A percentile compares a stretch with the other conserved stretches of the same genome.
Evolutionary conservation across 2,329 filamentous ascomycete species (phyloP).

Genomic region (Periglandula ipomoeae): DNA sequence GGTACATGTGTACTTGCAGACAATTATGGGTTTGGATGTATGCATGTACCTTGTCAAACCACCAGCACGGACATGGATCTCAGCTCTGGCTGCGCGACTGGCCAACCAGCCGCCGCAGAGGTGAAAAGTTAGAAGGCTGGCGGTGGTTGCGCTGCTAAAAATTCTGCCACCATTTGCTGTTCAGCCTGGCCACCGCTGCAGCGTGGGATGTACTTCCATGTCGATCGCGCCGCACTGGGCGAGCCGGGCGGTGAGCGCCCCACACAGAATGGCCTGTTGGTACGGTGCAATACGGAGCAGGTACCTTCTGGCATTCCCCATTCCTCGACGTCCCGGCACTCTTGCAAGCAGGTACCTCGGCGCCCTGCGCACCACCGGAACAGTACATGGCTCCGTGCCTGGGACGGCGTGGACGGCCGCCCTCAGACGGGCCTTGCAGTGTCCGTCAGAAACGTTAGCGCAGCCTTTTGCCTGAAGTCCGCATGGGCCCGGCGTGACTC

Average conservation of each 20-base stretch:
- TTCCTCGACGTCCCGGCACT: too few species aligned
- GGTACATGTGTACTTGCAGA: neutral
- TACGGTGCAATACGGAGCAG: too few species aligned
- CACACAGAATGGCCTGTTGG: neutral
- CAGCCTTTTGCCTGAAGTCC: conserved; percentile 2
- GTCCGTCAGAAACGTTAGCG: conserved; percentile 1
- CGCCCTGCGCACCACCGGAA: neutral
- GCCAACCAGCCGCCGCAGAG: conserved; percentile 2
- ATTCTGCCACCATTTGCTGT: conserved; percentile 9
- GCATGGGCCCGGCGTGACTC: too few species aligned
- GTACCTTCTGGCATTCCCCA: too few species aligned
- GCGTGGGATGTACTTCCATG: neutral
- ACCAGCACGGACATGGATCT: conserved; percentile 1
- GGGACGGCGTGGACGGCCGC: too few species aligned
- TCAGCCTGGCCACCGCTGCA: too few species aligned
- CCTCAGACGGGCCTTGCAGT: neutral
- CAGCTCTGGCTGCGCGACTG: neutral
- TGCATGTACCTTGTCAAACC: conserved; percentile 2
- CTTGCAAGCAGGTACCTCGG: neutral
- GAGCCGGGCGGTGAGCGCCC: neutral
- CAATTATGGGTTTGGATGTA: neutral
- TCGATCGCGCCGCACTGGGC: neutral
- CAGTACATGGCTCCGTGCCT: neutral
- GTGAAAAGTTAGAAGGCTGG: conserved; percentile 5
- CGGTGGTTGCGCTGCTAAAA: conserved; percentile 1